Percentiles rank a stretch among this genome's conserved stretches.
These are phyloP conservation scores for baker's yeast (Saccharomyces cerevisiae) DNA, from an alignment of 805 yeast genomes.

Conservation along the genomic window DNA sequence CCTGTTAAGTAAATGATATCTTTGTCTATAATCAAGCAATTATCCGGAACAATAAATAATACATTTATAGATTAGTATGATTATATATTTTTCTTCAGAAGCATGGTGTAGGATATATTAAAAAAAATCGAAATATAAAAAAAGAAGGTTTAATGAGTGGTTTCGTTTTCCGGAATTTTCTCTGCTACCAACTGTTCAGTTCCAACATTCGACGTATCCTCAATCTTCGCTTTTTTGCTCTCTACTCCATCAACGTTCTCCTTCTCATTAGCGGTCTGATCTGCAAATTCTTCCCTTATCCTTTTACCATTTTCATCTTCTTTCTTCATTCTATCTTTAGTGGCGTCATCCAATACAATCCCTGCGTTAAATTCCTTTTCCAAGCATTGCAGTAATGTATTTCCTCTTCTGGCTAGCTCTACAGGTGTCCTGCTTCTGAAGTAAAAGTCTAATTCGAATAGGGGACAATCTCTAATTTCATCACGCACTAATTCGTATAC, in stretches of 20 bases:
- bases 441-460: constrained; percentile 83
- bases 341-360: constrained; percentile 17
- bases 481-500: constrained; percentile 72
- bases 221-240: constrained; percentile 1
- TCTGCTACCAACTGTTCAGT: constrained; percentile 1
- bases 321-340: constrained; percentile 19
- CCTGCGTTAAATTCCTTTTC: constrained; percentile 56
- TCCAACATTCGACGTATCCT: not conserved
- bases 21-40: not conserved
- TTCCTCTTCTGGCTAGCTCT: constrained; percentile 77
- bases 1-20: constrained; percentile 31
- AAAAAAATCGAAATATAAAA: not conserved
- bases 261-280: constrained; percentile 5
- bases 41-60: not conserved
- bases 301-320: constrained; percentile 27
- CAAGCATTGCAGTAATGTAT: constrained; percentile 66
- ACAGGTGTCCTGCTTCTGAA: constrained; percentile 68
- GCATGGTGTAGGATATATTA: not conserved
- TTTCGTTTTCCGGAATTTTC: constrained; percentile 1
- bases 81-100: not conserved
- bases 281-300: constrained; percentile 16
- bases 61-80: not conserved
- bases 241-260: constrained; percentile 4
- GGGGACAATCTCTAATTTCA: constrained; percentile 61
- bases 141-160: not conserved